Percentiles rank a stretch among this genome's conserved stretches.
phyloP scores from a whole-genome alignment of 192 early-diverging fungal genomes.

The Jimgerdemannia flammicorona region DNA sequence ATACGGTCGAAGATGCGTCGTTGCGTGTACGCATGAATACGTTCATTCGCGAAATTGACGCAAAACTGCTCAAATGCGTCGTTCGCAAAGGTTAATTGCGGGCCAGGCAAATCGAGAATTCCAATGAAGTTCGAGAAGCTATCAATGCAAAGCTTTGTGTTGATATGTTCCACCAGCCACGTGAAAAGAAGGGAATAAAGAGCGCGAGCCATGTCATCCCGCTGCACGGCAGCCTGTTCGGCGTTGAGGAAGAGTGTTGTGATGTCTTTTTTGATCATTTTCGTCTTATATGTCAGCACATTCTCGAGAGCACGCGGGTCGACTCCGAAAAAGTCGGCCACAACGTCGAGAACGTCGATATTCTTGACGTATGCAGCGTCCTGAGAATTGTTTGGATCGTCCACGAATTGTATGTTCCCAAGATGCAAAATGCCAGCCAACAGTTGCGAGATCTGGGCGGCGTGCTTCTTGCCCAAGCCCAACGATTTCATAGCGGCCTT shows the following conservation, averaged over 20 bases:
- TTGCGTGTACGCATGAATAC: constrained; percentile 73
- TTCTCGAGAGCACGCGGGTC: constrained; percentile 65
- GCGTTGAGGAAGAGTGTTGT: constrained; percentile 79
- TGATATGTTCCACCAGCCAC: constrained; percentile 82
- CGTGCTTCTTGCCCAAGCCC: constrained; percentile 78
- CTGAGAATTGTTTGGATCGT: constrained; percentile 58
- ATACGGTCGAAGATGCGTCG: constrained; percentile 70
- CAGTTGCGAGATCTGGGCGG: constrained; percentile 80
- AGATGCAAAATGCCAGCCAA: constrained; percentile 84
- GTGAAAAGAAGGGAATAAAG: constrained; percentile 84
- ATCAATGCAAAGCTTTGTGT: constrained; percentile 73
- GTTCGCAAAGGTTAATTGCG: constrained; percentile 45
- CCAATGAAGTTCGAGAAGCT: constrained; percentile 72
- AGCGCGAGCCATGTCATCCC: constrained; percentile 69
- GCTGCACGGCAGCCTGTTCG: constrained; percentile 61
- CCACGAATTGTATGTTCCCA: constrained; percentile 81
- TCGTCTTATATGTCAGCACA: constrained; percentile 78
- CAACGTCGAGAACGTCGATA: constrained; percentile 66
- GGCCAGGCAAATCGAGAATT: constrained; percentile 84
- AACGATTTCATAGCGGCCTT: constrained; percentile 80
- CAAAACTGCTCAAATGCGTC: constrained; percentile 67
- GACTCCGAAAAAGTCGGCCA: constrained; percentile 80
- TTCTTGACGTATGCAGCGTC: constrained; percentile 80
- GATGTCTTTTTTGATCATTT: constrained; percentile 77
- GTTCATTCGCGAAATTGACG: constrained; percentile 86